Conservation (phyloP, 2,329 filamentous ascomycete genomes). For the Ophiognomonia clavigignenti-juglandacearum region DNA sequence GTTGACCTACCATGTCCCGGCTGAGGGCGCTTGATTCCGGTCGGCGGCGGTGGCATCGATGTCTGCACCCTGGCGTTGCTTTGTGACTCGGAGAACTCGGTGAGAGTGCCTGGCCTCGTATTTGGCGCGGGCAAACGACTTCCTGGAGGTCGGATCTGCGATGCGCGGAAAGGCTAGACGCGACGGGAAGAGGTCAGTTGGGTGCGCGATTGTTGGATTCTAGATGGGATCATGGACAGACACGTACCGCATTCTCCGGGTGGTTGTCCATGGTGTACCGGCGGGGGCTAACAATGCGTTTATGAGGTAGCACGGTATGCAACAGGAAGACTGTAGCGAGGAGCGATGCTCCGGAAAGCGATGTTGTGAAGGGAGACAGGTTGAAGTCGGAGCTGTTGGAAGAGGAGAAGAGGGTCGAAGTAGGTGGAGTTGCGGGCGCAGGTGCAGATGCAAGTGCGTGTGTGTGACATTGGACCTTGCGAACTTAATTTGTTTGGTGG, state of each 20-base stretch:
- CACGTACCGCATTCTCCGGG: constrained; percentile 30
- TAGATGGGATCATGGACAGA: too few species aligned
- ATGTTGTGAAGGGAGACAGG: constrained; percentile 17
- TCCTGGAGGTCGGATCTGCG: constrained; percentile 17
- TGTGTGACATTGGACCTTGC: not conserved
- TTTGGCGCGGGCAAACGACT: constrained; percentile 19
- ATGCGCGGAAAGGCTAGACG: constrained; percentile 19
- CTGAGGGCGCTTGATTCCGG: constrained; percentile 43
- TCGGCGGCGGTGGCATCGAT: constrained; percentile 34
- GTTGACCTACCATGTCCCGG: constrained; percentile 24
- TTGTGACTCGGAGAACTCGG: constrained; percentile 57
- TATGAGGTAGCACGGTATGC: constrained; percentile 14
- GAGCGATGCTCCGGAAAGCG: constrained; percentile 16
- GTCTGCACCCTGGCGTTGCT: constrained; percentile 48
- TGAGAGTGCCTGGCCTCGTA: constrained; percentile 29
- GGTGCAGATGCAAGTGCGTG: not conserved
- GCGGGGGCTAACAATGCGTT: constrained; percentile 20
- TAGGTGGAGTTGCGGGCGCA: not conserved
- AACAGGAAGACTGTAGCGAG: constrained; percentile 17
- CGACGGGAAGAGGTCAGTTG: not conserved
- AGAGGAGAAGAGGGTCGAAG: not conserved
- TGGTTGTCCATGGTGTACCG: constrained; percentile 27
- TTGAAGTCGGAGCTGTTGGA: constrained; percentile 7
- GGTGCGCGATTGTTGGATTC: not conserved
- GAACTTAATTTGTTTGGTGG: not conserved